phyloP scores from a whole-genome alignment of 2,329 filamentous ascomycete species.

The Xylaria sp. region DNA sequence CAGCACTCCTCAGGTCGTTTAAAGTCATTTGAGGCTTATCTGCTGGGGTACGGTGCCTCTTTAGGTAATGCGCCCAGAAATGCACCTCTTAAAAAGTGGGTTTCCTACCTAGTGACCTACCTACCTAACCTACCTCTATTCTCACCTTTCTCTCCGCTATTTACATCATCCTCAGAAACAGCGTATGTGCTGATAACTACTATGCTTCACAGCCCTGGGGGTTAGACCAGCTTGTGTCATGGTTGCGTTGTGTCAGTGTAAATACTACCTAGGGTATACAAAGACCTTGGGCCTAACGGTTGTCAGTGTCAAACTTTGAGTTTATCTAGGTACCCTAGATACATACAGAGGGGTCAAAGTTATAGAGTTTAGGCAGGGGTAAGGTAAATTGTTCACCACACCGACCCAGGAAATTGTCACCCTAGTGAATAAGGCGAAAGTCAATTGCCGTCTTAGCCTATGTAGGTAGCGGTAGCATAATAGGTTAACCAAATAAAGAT shows the following conservation, averaged over 20 bases:
- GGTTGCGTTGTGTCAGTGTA: slow-evolving; percentile 5
- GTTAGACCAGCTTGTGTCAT: too few species aligned
- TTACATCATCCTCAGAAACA: background rate
- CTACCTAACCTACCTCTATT: background rate
- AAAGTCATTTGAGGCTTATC: slow-evolving; percentile 10
- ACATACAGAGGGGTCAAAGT: background rate
- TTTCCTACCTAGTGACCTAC: background rate
- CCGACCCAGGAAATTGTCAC: slow-evolving; percentile 2
- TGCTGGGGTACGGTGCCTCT: slow-evolving; percentile 1
- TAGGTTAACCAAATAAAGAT: too few species aligned
- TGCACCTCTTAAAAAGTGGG: slow-evolving; percentile 17
- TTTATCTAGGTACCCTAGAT: background rate
- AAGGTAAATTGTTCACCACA: background rate
- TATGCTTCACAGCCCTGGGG: too few species aligned
- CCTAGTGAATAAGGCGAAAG: background rate
- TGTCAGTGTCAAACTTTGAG: background rate
- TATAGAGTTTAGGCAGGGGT: background rate
- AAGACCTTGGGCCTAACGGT: background rate
- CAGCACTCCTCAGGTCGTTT: background rate
- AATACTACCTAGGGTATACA: background rate
- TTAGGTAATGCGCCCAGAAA: background rate
- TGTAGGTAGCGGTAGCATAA: too few species aligned
- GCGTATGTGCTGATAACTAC: background rate
- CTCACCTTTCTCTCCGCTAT: background rate
- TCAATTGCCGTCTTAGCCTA: background rate